Conservation (phyloP, 441 rosid species). For the Pelargonium fulgidum region DNA sequence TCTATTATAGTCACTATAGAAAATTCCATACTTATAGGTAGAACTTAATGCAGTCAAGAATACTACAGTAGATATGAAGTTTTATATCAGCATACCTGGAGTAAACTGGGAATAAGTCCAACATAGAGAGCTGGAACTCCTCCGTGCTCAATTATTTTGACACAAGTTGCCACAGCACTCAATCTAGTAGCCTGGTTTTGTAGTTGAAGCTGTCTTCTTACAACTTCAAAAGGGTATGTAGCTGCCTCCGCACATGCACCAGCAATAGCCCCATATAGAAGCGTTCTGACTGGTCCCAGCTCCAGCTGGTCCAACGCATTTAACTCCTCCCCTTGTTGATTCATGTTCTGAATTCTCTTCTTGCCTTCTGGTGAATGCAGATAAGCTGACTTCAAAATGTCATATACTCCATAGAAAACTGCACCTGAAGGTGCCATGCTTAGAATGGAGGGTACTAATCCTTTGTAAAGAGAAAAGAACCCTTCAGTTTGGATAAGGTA, state of each 20-base stretch:
- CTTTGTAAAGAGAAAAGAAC: constrained; percentile 76
- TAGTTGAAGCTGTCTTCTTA: constrained; percentile 71
- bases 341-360: constrained; percentile 56
- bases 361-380: constrained; percentile 60
- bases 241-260: constrained; percentile 87
- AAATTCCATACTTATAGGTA: background rate
- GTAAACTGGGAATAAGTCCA: constrained; percentile 71
- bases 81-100: constrained; percentile 42
- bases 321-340: constrained; percentile 44
- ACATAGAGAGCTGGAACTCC: constrained; percentile 76
- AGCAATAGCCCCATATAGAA: constrained; percentile 64
- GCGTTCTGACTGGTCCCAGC: constrained; percentile 68
- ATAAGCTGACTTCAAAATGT: constrained; percentile 63
- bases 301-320: constrained; percentile 65
- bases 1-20: background rate
- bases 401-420: constrained; percentile 72
- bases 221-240: constrained; percentile 76
- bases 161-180: constrained; percentile 47
- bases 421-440: constrained; percentile 82
- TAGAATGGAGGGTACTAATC: constrained; percentile 58
- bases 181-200: constrained; percentile 52
- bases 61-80: background rate
- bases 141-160: constrained; percentile 53
- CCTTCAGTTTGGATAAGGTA: constrained; percentile 66
- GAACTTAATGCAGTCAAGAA: background rate